Evolutionary conservation across 441 rosid species (phyloP).

Genomic region (Populus hybrid): DNA sequence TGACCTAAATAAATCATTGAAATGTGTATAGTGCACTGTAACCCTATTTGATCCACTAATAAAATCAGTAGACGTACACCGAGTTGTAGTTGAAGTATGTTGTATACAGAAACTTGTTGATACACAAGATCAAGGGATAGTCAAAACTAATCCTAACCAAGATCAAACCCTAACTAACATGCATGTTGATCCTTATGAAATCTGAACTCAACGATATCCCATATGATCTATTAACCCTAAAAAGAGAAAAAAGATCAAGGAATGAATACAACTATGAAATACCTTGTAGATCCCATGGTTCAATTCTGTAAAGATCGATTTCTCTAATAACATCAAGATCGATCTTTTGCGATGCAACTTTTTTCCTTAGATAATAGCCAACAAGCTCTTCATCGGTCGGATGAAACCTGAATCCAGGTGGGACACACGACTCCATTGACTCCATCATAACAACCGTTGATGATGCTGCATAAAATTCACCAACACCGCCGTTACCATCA

Average conservation of each 20-base stretch:
- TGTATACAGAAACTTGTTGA: not conserved
- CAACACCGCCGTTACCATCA: constrained; percentile 21
- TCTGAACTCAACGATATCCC: not conserved
- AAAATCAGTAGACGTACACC: not conserved
- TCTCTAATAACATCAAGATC: constrained; percentile 93
- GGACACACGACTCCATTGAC: constrained; percentile 72
- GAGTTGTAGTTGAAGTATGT: not conserved
- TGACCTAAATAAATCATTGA: not conserved
- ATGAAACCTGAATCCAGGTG: constrained; percentile 95
- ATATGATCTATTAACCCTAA: constrained; percentile 9
- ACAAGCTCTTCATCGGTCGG: constrained; percentile 96
- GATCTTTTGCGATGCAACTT: constrained; percentile 82
- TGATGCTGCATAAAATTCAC: constrained; percentile 47
- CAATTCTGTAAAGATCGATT: constrained; percentile 88
- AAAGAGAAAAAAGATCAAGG: too few species aligned
- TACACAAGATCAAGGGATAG: not conserved
- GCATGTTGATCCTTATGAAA: not conserved
- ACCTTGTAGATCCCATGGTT: constrained; percentile 99
- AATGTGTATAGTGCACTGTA: not conserved
- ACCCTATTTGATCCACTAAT: not conserved
- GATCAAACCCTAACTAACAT: not conserved
- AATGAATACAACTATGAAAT: not conserved
- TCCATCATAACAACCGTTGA: constrained; percentile 35
- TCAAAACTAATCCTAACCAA: not conserved
- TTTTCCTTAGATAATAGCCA: constrained; percentile 92